phyloP scores from a whole-genome alignment of 2,329 filamentous ascomycete genomes.

The Thelonectria olida region DNA sequence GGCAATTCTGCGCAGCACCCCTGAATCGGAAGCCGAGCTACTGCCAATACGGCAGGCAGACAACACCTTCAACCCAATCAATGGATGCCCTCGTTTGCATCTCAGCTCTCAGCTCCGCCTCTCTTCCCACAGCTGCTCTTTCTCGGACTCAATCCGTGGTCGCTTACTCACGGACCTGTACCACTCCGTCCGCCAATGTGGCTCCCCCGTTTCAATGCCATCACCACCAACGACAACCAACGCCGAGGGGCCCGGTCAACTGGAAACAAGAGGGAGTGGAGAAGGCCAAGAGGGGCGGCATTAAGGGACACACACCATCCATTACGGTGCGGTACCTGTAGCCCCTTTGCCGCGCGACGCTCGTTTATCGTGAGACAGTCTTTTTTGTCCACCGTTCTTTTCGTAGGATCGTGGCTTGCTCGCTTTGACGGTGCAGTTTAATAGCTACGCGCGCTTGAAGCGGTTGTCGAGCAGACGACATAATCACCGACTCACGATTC shows the following conservation, averaged over 20 bases:
- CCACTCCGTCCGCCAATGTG: too few species aligned
- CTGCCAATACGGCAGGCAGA: constrained; percentile 9
- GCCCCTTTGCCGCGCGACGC: constrained; percentile 3
- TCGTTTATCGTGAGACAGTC: neutral
- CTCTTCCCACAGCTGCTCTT: neutral
- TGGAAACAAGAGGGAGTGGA: neutral
- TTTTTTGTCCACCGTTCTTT: too few species aligned
- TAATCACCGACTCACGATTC: too few species aligned
- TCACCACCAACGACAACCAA: neutral
- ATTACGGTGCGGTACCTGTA: constrained; percentile 14
- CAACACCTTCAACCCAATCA: neutral
- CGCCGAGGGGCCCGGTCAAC: neutral
- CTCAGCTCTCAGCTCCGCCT: neutral
- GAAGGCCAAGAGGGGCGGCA: constrained; percentile 4
- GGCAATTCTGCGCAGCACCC: neutral
- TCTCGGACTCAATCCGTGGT: neutral
- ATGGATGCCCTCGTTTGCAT: neutral
- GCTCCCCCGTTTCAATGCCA: too few species aligned
- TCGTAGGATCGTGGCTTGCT: too few species aligned
- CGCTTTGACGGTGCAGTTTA: neutral
- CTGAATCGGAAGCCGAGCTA: neutral
- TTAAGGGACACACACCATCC: neutral
- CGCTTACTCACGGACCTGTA: too few species aligned
- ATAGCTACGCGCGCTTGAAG: neutral
- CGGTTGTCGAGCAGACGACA: neutral